phyloP scores from a whole-genome alignment of 345 rosid genomes.

The Syzygium oleosum region DNA sequence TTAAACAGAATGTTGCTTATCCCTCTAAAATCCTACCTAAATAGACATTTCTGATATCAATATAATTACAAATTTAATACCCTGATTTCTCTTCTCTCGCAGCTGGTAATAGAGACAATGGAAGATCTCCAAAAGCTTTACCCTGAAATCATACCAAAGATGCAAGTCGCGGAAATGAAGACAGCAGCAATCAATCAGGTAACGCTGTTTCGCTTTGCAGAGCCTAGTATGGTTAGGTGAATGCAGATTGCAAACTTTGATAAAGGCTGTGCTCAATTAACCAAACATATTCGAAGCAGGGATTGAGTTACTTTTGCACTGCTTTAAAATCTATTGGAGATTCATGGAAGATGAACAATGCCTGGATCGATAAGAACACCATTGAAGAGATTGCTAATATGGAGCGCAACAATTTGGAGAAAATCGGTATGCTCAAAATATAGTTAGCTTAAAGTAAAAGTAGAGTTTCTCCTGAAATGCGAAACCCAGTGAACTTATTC shows the following conservation, averaged over 20 bases:
- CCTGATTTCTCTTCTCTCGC: not conserved
- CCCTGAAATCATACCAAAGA: slow-evolving; percentile 47
- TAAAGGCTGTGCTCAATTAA: not conserved
- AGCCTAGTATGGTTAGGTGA: not conserved
- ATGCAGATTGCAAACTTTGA: not conserved
- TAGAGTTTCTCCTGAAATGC: not conserved
- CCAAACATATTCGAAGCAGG: slow-evolving; percentile 19
- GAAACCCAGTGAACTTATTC: not conserved
- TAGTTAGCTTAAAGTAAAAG: not conserved
- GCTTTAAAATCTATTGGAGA: slow-evolving; percentile 56
- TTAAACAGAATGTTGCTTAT: not conserved
- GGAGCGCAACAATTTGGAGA: slow-evolving; percentile 30
- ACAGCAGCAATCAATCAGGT: slow-evolving; percentile 49
- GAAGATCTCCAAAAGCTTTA: slow-evolving; percentile 50
- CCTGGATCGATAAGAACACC: slow-evolving; percentile 41
- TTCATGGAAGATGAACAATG: slow-evolving; percentile 45
- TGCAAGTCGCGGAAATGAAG: slow-evolving; percentile 31
- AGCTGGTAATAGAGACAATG: slow-evolving; percentile 63
- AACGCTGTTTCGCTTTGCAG: not conserved
- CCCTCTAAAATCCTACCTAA: not conserved
- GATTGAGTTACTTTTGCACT: slow-evolving; percentile 38
- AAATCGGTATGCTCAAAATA: slow-evolving; percentile 30
- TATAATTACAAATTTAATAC: not conserved
- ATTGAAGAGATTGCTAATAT: slow-evolving; percentile 18
- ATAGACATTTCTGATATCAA: not conserved